Evolutionary conservation across 805 yeast genomes (phyloP).

Genomic region (Brettanomyces anomalus): DNA sequence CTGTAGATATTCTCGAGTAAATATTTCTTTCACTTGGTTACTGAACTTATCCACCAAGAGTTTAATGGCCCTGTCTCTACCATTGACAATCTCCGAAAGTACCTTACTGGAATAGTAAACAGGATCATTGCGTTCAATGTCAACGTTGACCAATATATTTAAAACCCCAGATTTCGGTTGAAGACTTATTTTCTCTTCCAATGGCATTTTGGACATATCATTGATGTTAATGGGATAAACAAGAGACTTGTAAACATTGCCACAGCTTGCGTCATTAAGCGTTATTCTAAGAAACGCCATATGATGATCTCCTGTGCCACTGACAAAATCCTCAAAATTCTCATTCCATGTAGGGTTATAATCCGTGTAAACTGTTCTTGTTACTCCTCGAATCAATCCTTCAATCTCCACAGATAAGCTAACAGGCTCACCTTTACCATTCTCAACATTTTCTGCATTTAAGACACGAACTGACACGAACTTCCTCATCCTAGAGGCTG

Average conservation of each 20-base stretch:
- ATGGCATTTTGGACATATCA: conserved; percentile 7
- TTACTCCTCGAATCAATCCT: conserved; percentile 31
- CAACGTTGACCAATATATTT: conserved; percentile 60
- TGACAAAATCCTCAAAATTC: conserved; percentile 48
- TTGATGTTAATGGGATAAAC: conserved; percentile 9
- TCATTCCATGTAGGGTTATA: conserved; percentile 82
- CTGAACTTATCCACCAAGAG: conserved; percentile 68
- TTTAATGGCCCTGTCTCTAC: conserved; percentile 58
- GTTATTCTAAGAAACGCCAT: not conserved
- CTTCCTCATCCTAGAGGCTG: conserved; percentile 6
- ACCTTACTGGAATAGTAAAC: conserved; percentile 74
- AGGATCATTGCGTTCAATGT: conserved; percentile 73
- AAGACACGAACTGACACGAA: conserved; percentile 16
- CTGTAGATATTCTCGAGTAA: conserved; percentile 25
- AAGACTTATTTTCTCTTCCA: conserved; percentile 15
- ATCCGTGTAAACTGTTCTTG: conserved; percentile 53
- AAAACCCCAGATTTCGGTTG: conserved; percentile 45
- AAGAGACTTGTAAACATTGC: conserved; percentile 11
- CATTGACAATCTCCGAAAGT: conserved; percentile 51
- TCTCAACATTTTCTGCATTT: conserved; percentile 25
- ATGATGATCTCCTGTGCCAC: conserved; percentile 3
- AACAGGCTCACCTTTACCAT: conserved; percentile 20
- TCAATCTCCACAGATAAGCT: conserved; percentile 15
- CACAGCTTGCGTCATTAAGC: not conserved
- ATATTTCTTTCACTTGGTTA: conserved; percentile 41